Evolutionary conservation across 768 basidiomycete species (phyloP), one percentile per base, ranked within the genome.

Genomic region (Wakefieldia striispora): DNA sequence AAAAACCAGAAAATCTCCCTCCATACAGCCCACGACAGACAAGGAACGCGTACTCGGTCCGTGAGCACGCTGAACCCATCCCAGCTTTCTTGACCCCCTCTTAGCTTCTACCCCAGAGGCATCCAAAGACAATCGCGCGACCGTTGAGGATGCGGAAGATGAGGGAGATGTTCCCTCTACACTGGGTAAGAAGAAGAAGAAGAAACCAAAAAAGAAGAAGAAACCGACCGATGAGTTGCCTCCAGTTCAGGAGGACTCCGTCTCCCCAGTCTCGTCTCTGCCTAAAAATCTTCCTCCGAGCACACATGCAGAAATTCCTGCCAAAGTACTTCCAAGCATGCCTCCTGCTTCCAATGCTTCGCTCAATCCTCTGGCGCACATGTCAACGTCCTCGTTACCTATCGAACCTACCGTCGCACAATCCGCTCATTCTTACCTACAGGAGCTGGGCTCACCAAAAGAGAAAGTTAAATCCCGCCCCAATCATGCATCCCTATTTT

Each of bases 191-290:
- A 88, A 88, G 67, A 63, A 56, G 33, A 55, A 53, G 16, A 84
- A 84, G 65, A 86, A 85, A 69, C 88, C 86, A 57, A 88, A 85
- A 72, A 90, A 88, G 64, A 88, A 84, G 68, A 82, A 80, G 65
- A 78, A 56, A 41, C 50, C 7, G 12, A 36, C 31, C 2, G 50
- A 45, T 26, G 55, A 60, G 21, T 20, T 56, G 19, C 52, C 57
- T 10, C 60, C 63, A 7, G 57, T 63, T 49, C 56, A 62, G 45
- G 61, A 62, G 39, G 57, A 57, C 43, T 13, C 52, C 44, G 43
- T 49, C 1, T 47, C 57, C 17, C 41, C 33, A 6, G n/a, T 58
- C 34, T 41, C 60, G 14, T 52, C 64, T 5, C 42, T 62, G 20
- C 49, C 61, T 19, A 50, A 51, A 41, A 63, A 52, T 14, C 53